Evolutionary conservation across 495 filamentous ascomycete genomes (phyloP).

Genomic region (Lepraria neglecta): DNA sequence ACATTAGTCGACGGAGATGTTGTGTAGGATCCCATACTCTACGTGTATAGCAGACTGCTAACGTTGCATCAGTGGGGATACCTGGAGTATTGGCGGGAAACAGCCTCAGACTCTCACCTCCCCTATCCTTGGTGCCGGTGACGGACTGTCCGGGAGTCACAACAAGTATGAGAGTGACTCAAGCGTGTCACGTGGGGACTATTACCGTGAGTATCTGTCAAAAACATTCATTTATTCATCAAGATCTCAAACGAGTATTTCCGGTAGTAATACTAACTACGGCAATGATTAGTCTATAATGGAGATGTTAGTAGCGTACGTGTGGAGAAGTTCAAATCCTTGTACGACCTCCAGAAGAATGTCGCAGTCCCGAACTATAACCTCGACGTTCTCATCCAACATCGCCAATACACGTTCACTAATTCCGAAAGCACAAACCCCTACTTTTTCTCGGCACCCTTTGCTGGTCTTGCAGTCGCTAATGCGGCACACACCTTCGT

Average conservation of each 20-base stretch:
- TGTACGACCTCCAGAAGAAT: constrained; percentile 18
- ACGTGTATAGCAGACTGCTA: not conserved
- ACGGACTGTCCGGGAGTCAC: constrained; percentile 29
- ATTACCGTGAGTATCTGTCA: too few species aligned
- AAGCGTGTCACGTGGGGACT: constrained; percentile 11
- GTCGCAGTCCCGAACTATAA: constrained; percentile 20
- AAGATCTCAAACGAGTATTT: too few species aligned
- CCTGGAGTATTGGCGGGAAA: constrained; percentile 27
- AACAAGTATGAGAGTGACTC: constrained; percentile 30
- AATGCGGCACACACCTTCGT: constrained; percentile 48
- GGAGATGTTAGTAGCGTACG: constrained; percentile 13
- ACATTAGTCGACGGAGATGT: constrained; percentile 27
- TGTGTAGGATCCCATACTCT: constrained; percentile 4
- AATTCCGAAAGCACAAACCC: constrained; percentile 47
- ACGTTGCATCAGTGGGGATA: constrained; percentile 20
- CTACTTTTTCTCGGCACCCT: constrained; percentile 47
- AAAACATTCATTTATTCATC: too few species aligned
- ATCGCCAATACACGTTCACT: constrained; percentile 31
- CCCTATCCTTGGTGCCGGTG: constrained; percentile 22
- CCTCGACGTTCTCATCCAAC: constrained; percentile 12
- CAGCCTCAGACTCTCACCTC: constrained; percentile 23
- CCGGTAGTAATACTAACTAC: not conserved
- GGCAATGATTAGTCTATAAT: constrained; percentile 17
- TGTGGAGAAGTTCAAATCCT: constrained; percentile 16
- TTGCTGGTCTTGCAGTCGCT: constrained; percentile 41